A percentile compares a stretch with the other conserved stretches of the same genome.
phyloP scores from a whole-genome alignment of 2,329 filamentous ascomycete species.

The Cladosporium sp. region DNA sequence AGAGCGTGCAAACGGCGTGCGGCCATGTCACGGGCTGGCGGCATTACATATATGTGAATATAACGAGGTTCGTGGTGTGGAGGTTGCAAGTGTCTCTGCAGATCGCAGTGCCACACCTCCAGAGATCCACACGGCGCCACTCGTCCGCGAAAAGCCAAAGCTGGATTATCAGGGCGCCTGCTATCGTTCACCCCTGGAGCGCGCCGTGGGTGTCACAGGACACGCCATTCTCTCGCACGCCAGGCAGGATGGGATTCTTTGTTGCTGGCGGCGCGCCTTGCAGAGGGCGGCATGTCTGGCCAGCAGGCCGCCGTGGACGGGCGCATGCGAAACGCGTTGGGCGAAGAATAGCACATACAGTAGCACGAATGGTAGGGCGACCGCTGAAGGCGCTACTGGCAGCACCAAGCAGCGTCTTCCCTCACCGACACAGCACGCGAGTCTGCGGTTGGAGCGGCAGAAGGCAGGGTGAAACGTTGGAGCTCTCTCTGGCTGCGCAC shows the following conservation, averaged over 20 bases:
- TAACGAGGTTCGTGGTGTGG: constrained; percentile 11
- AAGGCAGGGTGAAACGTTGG: constrained; percentile 9
- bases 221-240: neutral
- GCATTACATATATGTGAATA: constrained; percentile 12
- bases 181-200: constrained; percentile 10
- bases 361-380: neutral
- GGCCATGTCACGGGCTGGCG: neutral
- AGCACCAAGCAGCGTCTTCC: neutral
- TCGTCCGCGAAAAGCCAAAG: constrained; percentile 5
- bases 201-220: constrained; percentile 1
- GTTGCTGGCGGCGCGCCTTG: neutral
- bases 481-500: neutral
- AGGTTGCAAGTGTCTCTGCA: constrained; percentile 8
- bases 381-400: constrained; percentile 7
- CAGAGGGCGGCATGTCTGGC: neutral
- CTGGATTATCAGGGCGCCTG: constrained; percentile 7
- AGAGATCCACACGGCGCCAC: constrained; percentile 3
- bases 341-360: neutral
- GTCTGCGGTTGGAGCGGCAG: constrained; percentile 10
- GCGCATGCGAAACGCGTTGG: constrained; percentile 3
- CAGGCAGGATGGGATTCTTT: neutral
- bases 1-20: neutral
- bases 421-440: constrained; percentile 4
- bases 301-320: constrained; percentile 1
- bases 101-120: constrained; percentile 5